phyloP scores from a whole-genome alignment of 441 rosid species.

The California macrophylla region DNA sequence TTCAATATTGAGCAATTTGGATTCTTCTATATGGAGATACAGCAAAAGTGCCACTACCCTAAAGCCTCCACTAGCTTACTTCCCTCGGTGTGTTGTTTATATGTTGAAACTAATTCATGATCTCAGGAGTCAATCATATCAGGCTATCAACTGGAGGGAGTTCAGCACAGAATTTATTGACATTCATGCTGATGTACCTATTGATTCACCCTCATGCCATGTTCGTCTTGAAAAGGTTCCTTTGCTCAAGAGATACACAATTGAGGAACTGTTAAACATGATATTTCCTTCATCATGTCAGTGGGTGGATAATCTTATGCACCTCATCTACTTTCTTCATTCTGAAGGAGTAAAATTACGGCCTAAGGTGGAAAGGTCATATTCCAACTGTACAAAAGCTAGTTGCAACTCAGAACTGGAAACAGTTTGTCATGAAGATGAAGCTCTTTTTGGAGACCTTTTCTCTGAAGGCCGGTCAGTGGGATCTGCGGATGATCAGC shows the following conservation, averaged over 20 bases:
- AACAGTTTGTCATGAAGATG: slow-evolving; percentile 89
- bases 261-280: slow-evolving; percentile 56
- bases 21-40: slow-evolving; percentile 71
- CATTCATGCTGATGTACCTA: slow-evolving; percentile 25
- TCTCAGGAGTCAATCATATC: slow-evolving; percentile 51
- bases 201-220: slow-evolving; percentile 43
- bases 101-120: slow-evolving; percentile 67
- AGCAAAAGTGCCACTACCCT: slow-evolving; percentile 40
- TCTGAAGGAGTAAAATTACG: slow-evolving; percentile 73
- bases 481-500: slow-evolving; percentile 83
- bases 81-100: slow-evolving; percentile 65
- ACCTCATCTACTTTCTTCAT: slow-evolving; percentile 62
- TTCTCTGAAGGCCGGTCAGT: slow-evolving; percentile 84
- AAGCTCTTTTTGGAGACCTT: slow-evolving; percentile 95
- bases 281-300: slow-evolving; percentile 68
- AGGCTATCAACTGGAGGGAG: slow-evolving; percentile 44
- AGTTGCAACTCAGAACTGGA: slow-evolving; percentile 66
- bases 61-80: slow-evolving; percentile 65
- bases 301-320: slow-evolving; percentile 86
- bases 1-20: slow-evolving; percentile 61
- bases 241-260: slow-evolving; percentile 53
- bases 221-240: slow-evolving; percentile 52
- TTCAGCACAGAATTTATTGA: slow-evolving; percentile 33
- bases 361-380: slow-evolving; percentile 64
- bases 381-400: slow-evolving; percentile 49